phyloP scores from a whole-genome alignment of 225 moss, liverwort and hornwort genomes.

The Pleurozium schreberi region DNA sequence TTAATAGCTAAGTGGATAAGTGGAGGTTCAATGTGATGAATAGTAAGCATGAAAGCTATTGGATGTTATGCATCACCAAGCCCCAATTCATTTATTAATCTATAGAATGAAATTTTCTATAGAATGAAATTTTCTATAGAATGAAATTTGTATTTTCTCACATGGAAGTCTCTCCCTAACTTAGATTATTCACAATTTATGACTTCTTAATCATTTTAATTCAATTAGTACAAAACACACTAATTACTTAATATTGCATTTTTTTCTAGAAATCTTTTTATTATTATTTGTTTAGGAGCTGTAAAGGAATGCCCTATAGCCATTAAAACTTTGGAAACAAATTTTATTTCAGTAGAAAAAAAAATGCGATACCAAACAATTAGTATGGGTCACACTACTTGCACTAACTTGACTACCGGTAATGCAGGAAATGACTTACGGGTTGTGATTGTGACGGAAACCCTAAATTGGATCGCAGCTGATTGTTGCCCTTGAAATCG shows the following conservation, averaged over 20 bases:
- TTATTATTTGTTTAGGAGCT: neutral
- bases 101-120: neutral
- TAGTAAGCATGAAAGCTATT: accelerated
- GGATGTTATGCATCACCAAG: neutral
- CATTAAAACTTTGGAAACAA: neutral
- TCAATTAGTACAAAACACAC: accelerated
- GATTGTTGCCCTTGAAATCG: neutral
- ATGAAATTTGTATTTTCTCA: neutral
- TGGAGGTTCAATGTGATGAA: neutral
- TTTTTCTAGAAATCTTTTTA: neutral
- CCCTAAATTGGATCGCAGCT: neutral
- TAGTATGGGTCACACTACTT: neutral
- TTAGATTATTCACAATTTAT: neutral
- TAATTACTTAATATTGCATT: neutral
- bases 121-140: too few species aligned
- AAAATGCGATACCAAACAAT: neutral
- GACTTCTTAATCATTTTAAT: accelerated
- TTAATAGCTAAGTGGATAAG: accelerated
- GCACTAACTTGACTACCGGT: neutral
- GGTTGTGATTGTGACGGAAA: neutral
- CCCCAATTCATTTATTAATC: too few species aligned
- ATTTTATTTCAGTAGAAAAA: neutral
- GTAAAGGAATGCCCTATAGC: neutral
- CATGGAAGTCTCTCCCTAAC: neutral
- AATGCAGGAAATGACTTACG: neutral